Conservation (phyloP, 495 filamentous ascomycete genomes). For the Podospora comata region DNA sequence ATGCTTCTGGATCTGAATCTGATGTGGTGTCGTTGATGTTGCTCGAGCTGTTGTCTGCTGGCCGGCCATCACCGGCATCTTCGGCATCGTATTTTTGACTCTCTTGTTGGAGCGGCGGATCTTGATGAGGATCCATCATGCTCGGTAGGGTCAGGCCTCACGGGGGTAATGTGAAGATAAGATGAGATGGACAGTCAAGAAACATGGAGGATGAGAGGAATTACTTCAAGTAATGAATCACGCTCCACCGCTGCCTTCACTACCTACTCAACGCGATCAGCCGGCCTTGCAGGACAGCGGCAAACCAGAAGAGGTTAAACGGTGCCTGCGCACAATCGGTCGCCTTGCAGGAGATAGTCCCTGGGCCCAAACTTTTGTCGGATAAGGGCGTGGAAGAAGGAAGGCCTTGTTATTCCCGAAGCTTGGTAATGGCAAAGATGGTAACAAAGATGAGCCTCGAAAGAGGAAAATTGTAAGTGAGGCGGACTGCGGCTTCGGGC, state of each 20-base stretch:
- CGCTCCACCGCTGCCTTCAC: background rate
- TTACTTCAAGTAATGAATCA: background rate
- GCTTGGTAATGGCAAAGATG: background rate
- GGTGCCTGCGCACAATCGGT: background rate
- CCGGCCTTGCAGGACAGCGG: background rate
- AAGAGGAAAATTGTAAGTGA: no score
- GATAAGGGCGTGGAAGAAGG: background rate
- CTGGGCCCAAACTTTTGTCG: background rate
- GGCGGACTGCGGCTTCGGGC: background rate
- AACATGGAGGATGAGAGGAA: background rate
- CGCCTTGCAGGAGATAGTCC: background rate
- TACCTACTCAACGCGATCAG: background rate
- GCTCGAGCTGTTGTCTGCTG: constrained; percentile 1
- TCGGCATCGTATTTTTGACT: background rate
- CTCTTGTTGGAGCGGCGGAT: background rate
- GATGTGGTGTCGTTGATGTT: background rate
- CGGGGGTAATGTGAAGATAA: background rate
- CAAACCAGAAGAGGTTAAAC: background rate
- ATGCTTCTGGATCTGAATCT: constrained; percentile 23
- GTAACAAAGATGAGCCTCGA: background rate
- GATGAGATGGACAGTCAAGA: background rate
- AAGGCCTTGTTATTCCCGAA: background rate
- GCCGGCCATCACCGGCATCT: background rate
- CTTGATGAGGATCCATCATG: background rate
- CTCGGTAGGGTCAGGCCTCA: background rate